Evolutionary conservation across 805 yeast genomes (phyloP), one percentile per base, ranked within the genome.

Genomic region (Candida ponderosae): DNA sequence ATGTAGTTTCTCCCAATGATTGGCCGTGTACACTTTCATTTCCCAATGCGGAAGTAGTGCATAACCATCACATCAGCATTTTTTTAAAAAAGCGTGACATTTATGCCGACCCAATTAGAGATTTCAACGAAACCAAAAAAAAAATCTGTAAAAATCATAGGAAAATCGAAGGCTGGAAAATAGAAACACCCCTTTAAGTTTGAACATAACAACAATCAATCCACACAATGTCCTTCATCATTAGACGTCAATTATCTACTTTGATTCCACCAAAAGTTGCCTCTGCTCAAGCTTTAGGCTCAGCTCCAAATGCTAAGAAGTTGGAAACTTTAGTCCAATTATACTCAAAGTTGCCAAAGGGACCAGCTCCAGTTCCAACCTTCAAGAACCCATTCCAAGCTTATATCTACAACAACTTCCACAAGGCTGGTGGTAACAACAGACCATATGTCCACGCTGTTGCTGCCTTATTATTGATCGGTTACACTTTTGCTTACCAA

Each of bases 261-360:
- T 75, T 90, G 71, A 89, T 90, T 60, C 98, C 98, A 54, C 98
- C 98, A 64, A 90, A 90, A 90, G 81, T 90, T 60, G 97, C 96
- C 40, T 88, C 97, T 45, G 93, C 96, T 33, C 76, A 81, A 67
- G 90, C 82, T 82, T 72, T 93, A 51, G 95, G 96, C 42, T 76
- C 95, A 44, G 87, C 88, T 70, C 96, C 97, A 57, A 83, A 90
- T 56, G 97, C 97, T 54, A 86, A 87, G 76, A 86, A 95, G 71
- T 86, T 93, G 81, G 81, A 86, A 50, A 84, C 85, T 63, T 95
- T 90, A 56, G 97, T 90, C 55, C 74, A 85, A 47, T 89, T 93
- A 78, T 90, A 90, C 83, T 85, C 90, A 72, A 80, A 87, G 53
- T 78, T 90, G 56, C 98, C 98, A 60, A 89, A 87, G 62, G 97